Percentiles rank a stretch among this genome's conserved stretches.
Conservation (phyloP, 2,329 filamentous ascomycete genomes). For the Fusarium xyrophilum region DNA sequence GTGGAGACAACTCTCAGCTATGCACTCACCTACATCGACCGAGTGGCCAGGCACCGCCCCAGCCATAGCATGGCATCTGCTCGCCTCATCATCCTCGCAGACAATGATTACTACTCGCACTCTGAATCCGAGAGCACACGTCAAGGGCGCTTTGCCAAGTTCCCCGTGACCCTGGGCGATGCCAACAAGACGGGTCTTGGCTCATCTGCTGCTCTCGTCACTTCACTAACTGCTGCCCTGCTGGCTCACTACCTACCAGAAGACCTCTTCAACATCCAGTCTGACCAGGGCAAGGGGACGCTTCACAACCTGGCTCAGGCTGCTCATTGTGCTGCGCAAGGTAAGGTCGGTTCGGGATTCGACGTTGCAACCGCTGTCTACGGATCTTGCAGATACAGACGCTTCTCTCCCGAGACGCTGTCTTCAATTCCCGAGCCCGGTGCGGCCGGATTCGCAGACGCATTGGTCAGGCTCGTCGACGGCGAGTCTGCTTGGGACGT, state of each 20-base stretch:
- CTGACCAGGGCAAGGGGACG: conserved; percentile 60
- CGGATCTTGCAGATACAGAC: conserved; percentile 86
- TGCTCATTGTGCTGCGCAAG: conserved; percentile 93
- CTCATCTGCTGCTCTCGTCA: conserved; percentile 93
- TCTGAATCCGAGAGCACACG: conserved; percentile 43
- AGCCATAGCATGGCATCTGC: conserved; percentile 67
- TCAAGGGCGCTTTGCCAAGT: conserved; percentile 72
- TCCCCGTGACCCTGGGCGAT: conserved; percentile 74
- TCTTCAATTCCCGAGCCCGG: conserved; percentile 71
- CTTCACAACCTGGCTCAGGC: conserved; percentile 95
- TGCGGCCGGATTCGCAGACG: conserved; percentile 68
- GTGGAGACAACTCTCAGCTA: conserved; percentile 92
- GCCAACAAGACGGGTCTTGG: conserved; percentile 97
- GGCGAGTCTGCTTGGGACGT: conserved; percentile 76
- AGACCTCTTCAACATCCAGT: conserved; percentile 62
- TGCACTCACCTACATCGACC: conserved; percentile 79
- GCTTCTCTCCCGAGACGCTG: conserved; percentile 86
- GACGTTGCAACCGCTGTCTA: conserved; percentile 94
- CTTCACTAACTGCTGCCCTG: conserved; percentile 79
- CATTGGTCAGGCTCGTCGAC: conserved; percentile 71
- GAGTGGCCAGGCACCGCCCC: conserved; percentile 47
- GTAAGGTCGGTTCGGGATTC: conserved; percentile 95
- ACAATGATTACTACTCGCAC: conserved; percentile 94
- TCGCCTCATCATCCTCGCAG: conserved; percentile 85
- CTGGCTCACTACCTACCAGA: conserved; percentile 75